Evolutionary conservation across 257 asterid genomes (phyloP), one percentile per base, ranked within the genome.

Genomic region (Paulownia fortunei): DNA sequence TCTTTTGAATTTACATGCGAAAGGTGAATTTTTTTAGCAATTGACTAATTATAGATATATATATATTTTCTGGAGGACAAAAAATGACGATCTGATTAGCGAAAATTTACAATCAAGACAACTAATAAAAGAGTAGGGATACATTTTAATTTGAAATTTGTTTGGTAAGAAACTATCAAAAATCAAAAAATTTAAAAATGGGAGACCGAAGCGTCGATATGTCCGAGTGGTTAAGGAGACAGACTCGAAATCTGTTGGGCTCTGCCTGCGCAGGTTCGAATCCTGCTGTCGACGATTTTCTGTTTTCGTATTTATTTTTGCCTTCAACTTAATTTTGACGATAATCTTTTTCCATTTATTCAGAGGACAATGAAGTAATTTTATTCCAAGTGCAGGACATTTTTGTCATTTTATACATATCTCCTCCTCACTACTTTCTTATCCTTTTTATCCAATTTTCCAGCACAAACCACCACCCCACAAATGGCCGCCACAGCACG

Each of bases 191-290:
- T n/a, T n/a, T n/a, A n/a, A n/a, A n/a, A n/a, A n/a, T n/a, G n/a
- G n/a, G n/a, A n/a, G n/a, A n/a, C n/a, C n/a, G n/a, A n/a, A n/a
- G 0, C 21, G 91, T 88, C 92, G 83, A 86, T 88, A 87, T 89
- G 96, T 90, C 97, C 94, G 93, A 92, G 97, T 92, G 97, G 94
- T 90, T 90, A 90, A 88, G 97, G 94, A 88, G 94, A 92, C 93
- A 90, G 95, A 89, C 97, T 91, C 88, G 88, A 85, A 85, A 85
- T 85, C 89, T 85, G 87, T 85, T 85, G 87, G 89, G 89, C 89
- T 85, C 21, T 85, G 86, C 87, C 89, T 85, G 88, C 88, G 86
- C 86, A 85, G 86, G 89, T 82, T 85, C 86, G 86, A 85, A 85
- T 85, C 89, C 89, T 85, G 86, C 89, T 85, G 88, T 86, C 79